Evolutionary conservation across 805 yeast genomes (phyloP), one percentile per base, ranked within the genome.

Genomic region (Saturnispora hagleri): DNA sequence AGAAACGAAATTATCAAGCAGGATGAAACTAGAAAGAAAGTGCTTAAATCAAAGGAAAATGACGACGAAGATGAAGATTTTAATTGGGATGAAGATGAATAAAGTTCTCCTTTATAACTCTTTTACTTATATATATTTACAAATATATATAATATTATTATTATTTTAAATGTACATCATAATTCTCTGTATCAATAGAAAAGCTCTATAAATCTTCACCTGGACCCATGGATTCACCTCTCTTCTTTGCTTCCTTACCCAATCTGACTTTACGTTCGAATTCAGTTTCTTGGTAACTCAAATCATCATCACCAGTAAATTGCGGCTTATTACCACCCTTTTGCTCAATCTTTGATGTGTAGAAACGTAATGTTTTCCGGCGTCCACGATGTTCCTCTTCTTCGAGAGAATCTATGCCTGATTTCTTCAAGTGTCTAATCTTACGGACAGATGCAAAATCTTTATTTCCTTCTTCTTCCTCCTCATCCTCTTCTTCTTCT

Each of bases 341-440:
- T 70, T 90, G 95, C 66, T 89, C 97, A 67, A 93, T 90, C 69
- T 91, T 90, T 53, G 98, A 87, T 1, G 99, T 93, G 75, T 93
- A 93, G 81, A 93, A 93, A 55, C 98, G 82, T 61, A 93, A 78
- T 2, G 95, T 77, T 63, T 80, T 80, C 73, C 84, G 86, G 60
- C 95, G 81, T 20, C 82, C 78, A 53, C 77, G 79, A 71, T 90
- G 91, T 53, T 89, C 98, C 62, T 88, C 95, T 44, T 77, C 75
- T 68, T 93, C 98, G 46, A 89, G 82, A 27, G 81, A 93, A 48
- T 86, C 95, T 43, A 86, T 58, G 53, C 58, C 57, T 6, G 5
- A 13, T n/a, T 59, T 43, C 28, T 60, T 58, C n/a, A 62, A 61
- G 47, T 59, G 69, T 61, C 74, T 79, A 61, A 81, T 70, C 15